Evolutionary conservation across 2,329 filamentous ascomycete species (phyloP).

Genomic region (Exutisphaerella laricina): DNA sequence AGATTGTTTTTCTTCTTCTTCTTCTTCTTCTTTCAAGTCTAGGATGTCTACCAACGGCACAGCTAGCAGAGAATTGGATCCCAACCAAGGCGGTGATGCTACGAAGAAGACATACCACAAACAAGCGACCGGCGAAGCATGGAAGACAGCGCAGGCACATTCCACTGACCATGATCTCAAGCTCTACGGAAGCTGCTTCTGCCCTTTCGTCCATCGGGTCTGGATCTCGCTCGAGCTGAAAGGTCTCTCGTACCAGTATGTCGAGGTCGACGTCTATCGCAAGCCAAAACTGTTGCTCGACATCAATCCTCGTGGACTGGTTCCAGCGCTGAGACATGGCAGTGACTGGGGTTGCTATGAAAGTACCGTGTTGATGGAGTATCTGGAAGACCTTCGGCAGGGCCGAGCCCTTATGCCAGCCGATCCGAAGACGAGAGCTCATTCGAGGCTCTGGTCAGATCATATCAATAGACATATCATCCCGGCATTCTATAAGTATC

Average conservation of each 20-base stretch:
- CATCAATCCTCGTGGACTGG: slow-evolving; percentile 68
- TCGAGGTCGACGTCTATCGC: slow-evolving; percentile 75
- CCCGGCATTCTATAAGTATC: slow-evolving; percentile 67
- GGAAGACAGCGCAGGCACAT: slow-evolving; percentile 64
- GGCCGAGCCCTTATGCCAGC: slow-evolving; percentile 59
- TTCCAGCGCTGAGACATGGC: slow-evolving; percentile 71
- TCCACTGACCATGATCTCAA: slow-evolving; percentile 66
- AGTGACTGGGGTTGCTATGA: slow-evolving; percentile 81
- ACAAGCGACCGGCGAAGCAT: slow-evolving; percentile 65
- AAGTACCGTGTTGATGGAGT: slow-evolving; percentile 78
- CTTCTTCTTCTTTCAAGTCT: no score
- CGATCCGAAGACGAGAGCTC: slow-evolving; percentile 62
- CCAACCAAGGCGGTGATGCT: slow-evolving; percentile 19
- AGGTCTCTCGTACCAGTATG: slow-evolving; percentile 73
- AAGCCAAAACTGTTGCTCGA: slow-evolving; percentile 66
- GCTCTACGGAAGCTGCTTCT: slow-evolving; percentile 78
- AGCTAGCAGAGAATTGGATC: slow-evolving; percentile 37
- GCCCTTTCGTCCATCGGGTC: slow-evolving; percentile 79
- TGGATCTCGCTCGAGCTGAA: slow-evolving; percentile 86
- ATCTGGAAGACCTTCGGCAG: slow-evolving; percentile 68
- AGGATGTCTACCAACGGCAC: slow-evolving; percentile 12
- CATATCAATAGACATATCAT: slow-evolving; percentile 75
- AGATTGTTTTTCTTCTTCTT: no score
- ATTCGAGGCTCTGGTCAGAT: slow-evolving; percentile 73
- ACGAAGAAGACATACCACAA: slow-evolving; percentile 62